Conservation (phyloP, 1,139 yeast species). For the Diutina scorzettiae region DNA sequence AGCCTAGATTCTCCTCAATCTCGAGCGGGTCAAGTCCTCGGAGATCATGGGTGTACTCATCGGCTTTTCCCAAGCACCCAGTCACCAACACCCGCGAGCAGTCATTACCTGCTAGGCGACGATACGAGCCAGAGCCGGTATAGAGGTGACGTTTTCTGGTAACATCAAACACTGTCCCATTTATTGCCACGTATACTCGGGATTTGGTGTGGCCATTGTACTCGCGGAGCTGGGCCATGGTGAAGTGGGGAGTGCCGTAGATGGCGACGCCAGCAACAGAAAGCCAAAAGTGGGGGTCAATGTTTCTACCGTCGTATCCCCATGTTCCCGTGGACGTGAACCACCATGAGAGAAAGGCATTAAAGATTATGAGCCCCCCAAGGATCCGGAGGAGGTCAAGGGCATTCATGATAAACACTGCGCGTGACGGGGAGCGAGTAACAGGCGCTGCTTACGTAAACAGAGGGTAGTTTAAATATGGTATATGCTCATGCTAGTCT, state of each 20-base stretch:
- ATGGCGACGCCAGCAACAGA: conserved; percentile 15
- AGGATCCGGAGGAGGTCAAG: conserved; percentile 34
- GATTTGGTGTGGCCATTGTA: conserved; percentile 41
- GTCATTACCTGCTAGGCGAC: conserved; percentile 54
- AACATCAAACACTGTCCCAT: conserved; percentile 66
- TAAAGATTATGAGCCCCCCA: conserved; percentile 35
- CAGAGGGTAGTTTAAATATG: background rate
- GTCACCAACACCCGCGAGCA: conserved; percentile 67
- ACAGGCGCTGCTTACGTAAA: background rate
- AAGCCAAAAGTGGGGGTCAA: conserved; percentile 27
- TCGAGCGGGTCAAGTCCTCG: conserved; percentile 41
- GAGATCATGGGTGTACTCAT: conserved; percentile 55
- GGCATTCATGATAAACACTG: background rate
- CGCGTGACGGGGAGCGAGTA: too few relatives aligned
- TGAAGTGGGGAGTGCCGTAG: conserved; percentile 19
- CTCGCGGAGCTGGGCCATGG: conserved; percentile 34
- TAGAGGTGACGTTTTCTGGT: conserved; percentile 40
- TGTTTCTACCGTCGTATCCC: conserved; percentile 43
- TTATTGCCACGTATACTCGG: conserved; percentile 56
- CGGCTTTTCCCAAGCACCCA: conserved; percentile 53
- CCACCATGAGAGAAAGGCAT: conserved; percentile 38
- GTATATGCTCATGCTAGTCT: too few relatives aligned
- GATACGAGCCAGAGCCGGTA: conserved; percentile 56
- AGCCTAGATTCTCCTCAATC: conserved; percentile 17
- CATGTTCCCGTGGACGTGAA: conserved; percentile 38